Base-by-base conservation (phyloP, 805 yeast genomes). In the Sugiyamaella mastotermitis region DNA sequence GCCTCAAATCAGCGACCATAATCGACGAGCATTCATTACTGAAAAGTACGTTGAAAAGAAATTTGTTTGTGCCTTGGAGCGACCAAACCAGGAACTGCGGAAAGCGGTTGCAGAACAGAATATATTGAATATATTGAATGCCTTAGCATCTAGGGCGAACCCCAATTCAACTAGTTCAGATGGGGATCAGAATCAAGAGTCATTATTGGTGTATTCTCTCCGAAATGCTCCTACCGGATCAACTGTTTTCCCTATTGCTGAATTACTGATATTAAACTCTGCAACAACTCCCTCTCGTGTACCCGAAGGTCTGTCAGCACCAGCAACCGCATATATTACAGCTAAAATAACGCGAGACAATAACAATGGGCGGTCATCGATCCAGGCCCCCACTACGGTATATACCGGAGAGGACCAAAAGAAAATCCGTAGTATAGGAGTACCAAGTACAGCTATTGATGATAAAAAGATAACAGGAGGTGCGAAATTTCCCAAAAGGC, bases 41-140 rank as follows among this genome's bases (percentile, higher is more conserved):
- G 65, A 71, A 29, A 88, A 88, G 58, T 88, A 88, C 54, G 65
- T 68, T 18, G 61, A 59, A 3, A 75, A 73, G 56, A 63, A 59
- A 28, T 87, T 58, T 51, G 62, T 72, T 9, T 46, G 32, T 5
- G 50, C 52, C 26, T 42, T 58, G 17, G 60, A 54, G 26, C 49
- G 61, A 28, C 65, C 67, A 5, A 59, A 57, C 32, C 45, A 56
- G 6, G 53, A 47, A 14, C 48, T 66, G 31, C 51, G 66, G 5
- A 45, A 50, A 21, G 65, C 68, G 1, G 57, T 65, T 8, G 40
- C 42, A 13, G 52, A 46, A 28, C 59, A 54, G 31, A 53, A 58
- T 32, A 40, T 64, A 15, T 33, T 51, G 10, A 52, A 40, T 6
- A 50, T 52, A 8, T 37, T 61, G 29, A 45, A 47, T 3, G 65